Percentiles rank a stretch among this genome's conserved stretches.
phyloP scores from a whole-genome alignment of 2,329 filamentous ascomycete genomes.

The Trichoderma oligosporum region DNA sequence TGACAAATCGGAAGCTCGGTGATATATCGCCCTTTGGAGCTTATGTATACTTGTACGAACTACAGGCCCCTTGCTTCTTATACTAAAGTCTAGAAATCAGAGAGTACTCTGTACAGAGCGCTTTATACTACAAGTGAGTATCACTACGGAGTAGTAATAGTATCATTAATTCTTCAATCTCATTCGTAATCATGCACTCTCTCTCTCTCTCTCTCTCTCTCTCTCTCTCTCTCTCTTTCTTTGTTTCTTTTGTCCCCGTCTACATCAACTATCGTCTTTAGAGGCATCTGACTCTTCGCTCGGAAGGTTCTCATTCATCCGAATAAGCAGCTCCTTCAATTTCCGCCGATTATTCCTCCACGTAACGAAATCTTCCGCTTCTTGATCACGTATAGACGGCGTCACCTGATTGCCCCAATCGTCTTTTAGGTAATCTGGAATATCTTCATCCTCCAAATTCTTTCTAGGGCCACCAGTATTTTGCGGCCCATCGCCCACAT shows the following conservation, averaged over 20 bases:
- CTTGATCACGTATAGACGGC: constrained; percentile 51
- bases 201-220: background rate
- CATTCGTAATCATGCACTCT: too few species aligned
- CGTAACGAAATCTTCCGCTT: constrained; percentile 47
- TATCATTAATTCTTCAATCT: too few species aligned
- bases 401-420: constrained; percentile 54
- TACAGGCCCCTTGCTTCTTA: too few species aligned
- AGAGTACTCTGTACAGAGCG: too few species aligned
- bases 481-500: constrained; percentile 56
- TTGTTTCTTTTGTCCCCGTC: background rate
- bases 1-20: constrained; percentile 5
- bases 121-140: too few species aligned
- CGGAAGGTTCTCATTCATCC: constrained; percentile 45
- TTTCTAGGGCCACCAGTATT: constrained; percentile 32
- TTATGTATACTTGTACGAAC: too few species aligned
- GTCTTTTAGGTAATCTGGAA: constrained; percentile 52
- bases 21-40: background rate
- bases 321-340: constrained; percentile 42
- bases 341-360: constrained; percentile 43
- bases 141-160: too few species aligned
- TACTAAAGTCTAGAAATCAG: too few species aligned
- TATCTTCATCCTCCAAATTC: constrained; percentile 26
- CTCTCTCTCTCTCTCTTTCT: too few species aligned
- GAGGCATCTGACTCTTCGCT: constrained; percentile 34
- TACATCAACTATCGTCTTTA: background rate